These are phyloP conservation scores for Circinella minor DNA, from an alignment of 371 early-diverging fungal species.

Conservation along the genomic window DNA sequence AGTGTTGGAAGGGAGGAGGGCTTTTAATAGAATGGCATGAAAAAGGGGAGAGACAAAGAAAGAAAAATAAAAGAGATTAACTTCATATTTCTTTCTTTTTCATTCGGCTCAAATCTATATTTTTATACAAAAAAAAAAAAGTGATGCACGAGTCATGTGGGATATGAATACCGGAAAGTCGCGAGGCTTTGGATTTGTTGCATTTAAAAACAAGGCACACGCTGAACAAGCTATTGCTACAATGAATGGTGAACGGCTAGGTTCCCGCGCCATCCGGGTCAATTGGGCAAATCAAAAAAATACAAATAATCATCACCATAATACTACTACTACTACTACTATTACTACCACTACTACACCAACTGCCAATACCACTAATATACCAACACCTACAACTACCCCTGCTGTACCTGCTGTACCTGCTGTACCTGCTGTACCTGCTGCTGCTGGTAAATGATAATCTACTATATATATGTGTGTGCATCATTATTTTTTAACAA, in stretches of 20 bases:
- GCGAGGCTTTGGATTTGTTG: slow-evolving; percentile 85
- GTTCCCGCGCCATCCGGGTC: slow-evolving; percentile 64
- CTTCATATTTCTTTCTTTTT: neutral
- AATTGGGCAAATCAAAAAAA: slow-evolving; percentile 74
- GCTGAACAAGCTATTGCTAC: slow-evolving; percentile 82
- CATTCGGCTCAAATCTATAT: neutral
- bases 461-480: too few species aligned
- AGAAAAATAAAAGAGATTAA: neutral
- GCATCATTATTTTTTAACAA: neutral
- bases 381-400: neutral
- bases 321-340: neutral
- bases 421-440: neutral
- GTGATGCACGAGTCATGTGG: slow-evolving; percentile 69
- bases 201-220: slow-evolving; percentile 80
- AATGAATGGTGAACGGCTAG: slow-evolving; percentile 83
- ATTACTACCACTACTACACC: neutral
- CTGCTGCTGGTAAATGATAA: slow-evolving; percentile 6
- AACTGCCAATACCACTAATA: neutral
- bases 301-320: neutral
- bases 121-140: neutral
- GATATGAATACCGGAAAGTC: slow-evolving; percentile 79
- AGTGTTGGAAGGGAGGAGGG: neutral
- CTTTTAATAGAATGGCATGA: neutral
- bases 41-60: too few species aligned
- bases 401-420: neutral